Evolutionary conservation across 139 green algal species (phyloP).

Genomic region (Picochlorum sp.): DNA sequence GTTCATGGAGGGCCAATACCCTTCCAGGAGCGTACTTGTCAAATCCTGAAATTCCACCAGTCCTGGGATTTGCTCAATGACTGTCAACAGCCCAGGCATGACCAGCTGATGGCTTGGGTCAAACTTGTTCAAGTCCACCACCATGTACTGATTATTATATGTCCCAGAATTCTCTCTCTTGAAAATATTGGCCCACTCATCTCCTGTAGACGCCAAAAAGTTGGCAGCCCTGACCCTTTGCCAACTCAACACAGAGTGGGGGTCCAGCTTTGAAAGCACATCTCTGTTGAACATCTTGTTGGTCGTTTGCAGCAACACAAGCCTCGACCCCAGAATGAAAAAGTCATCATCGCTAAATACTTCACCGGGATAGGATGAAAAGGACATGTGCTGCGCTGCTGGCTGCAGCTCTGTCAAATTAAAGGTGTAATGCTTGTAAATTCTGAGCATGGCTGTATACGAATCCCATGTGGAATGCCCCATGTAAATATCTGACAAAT

Average conservation of each 20-base stretch:
- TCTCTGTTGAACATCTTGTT: slow-evolving; percentile 39
- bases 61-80: slow-evolving; percentile 64
- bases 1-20: slow-evolving; percentile 70
- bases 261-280: slow-evolving; percentile 34
- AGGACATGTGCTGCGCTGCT: slow-evolving; percentile 30
- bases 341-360: slow-evolving; percentile 38
- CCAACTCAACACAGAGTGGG: slow-evolving; percentile 47
- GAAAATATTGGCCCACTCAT: slow-evolving; percentile 45
- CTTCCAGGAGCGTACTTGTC: slow-evolving; percentile 32
- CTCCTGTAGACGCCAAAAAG: slow-evolving; percentile 27
- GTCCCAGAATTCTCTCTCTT: slow-evolving; percentile 45
- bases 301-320: slow-evolving; percentile 19
- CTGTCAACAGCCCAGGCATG: slow-evolving; percentile 44
- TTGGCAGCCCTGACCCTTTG: slow-evolving; percentile 57
- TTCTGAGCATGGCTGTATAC: slow-evolving; percentile 37
- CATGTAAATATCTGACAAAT: slow-evolving; percentile 33
- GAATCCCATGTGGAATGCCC: slow-evolving; percentile 58
- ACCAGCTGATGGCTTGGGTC: slow-evolving; percentile 36
- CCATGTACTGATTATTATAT: slow-evolving; percentile 78
- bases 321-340: slow-evolving; percentile 4
- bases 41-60: slow-evolving; percentile 27
- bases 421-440: slow-evolving; percentile 69
- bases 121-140: slow-evolving; percentile 68
- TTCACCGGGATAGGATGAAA: slow-evolving; percentile 55
- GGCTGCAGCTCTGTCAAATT: slow-evolving; percentile 22